A percentile compares a stretch with the other conserved stretches of the same genome.
phyloP scores from a whole-genome alignment of 2,329 filamentous ascomycete genomes.

The Rutstroemia sp. region DNA sequence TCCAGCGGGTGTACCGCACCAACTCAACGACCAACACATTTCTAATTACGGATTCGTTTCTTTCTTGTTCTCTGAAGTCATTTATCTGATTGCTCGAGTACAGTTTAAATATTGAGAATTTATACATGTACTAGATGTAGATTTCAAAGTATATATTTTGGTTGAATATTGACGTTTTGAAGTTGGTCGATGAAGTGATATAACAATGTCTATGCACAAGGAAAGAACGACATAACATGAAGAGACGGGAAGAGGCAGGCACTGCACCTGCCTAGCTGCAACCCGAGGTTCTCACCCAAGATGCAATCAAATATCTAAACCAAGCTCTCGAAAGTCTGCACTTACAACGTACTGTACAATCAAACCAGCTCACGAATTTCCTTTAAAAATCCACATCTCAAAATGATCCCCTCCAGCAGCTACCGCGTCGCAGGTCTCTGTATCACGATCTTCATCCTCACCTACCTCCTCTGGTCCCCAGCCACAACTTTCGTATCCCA shows the following conservation, averaged over 20 bases:
- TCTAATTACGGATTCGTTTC: too few species aligned
- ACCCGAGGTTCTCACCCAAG: background rate
- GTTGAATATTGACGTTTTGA: background rate
- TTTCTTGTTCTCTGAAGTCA: too few species aligned
- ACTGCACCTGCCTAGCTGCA: background rate
- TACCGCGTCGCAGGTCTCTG: constrained; percentile 1
- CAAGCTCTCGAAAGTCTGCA: background rate
- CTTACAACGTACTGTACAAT: background rate
- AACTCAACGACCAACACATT: too few species aligned
- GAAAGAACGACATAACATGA: background rate
- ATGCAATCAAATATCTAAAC: background rate
- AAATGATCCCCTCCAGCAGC: constrained; percentile 2
- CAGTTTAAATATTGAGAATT: too few species aligned
- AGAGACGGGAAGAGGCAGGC: background rate
- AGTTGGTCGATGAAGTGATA: background rate
- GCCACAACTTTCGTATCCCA: background rate
- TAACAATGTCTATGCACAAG: background rate
- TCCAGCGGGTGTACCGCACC: too few species aligned
- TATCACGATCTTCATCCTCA: background rate
- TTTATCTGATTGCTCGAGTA: too few species aligned
- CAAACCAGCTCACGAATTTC: background rate
- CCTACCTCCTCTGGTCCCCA: constrained; percentile 3
- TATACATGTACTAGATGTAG: too few species aligned
- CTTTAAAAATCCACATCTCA: background rate
- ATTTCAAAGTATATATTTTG: background rate